Conservation (phyloP, 192 early-diverging fungal genomes). For the Phlyctochytrium planicorne region DNA sequence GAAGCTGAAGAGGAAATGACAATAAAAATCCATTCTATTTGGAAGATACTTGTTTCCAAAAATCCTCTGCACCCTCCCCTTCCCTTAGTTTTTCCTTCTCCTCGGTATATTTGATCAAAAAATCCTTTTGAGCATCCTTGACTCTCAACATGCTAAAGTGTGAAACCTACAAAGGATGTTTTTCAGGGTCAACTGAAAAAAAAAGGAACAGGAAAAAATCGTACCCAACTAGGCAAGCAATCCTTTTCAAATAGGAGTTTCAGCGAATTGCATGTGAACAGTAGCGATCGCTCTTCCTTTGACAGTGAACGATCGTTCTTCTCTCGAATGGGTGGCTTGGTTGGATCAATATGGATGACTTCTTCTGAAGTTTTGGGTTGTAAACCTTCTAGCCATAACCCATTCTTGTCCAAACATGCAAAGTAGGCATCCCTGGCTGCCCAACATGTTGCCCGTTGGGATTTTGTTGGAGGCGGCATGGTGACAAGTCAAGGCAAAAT, state of each 20-base stretch:
- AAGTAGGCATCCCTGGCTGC: constrained; percentile 76
- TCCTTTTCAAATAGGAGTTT: constrained; percentile 59
- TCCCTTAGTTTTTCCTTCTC: constrained; percentile 22
- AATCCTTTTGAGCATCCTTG: constrained; percentile 45
- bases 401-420: constrained; percentile 67
- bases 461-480: constrained; percentile 46
- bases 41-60: neutral
- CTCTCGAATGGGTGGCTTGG: constrained; percentile 41
- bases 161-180: constrained; percentile 20
- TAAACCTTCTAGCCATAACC: constrained; percentile 58
- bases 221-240: constrained; percentile 75
- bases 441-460: constrained; percentile 74
- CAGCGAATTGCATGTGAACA: constrained; percentile 53
- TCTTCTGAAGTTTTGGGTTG: constrained; percentile 37
- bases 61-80: neutral
- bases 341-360: constrained; percentile 37
- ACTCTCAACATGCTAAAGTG: constrained; percentile 50
- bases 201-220: neutral
- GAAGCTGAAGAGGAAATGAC: neutral
- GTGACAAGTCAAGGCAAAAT: neutral
- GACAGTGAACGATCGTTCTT: constrained; percentile 31
- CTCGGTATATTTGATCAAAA: constrained; percentile 32
- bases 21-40: neutral
- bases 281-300: constrained; percentile 20
- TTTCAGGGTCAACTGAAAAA: constrained; percentile 1